phyloP scores from a whole-genome alignment of 495 filamentous ascomycete genomes.

The Daldinia loculata region DNA sequence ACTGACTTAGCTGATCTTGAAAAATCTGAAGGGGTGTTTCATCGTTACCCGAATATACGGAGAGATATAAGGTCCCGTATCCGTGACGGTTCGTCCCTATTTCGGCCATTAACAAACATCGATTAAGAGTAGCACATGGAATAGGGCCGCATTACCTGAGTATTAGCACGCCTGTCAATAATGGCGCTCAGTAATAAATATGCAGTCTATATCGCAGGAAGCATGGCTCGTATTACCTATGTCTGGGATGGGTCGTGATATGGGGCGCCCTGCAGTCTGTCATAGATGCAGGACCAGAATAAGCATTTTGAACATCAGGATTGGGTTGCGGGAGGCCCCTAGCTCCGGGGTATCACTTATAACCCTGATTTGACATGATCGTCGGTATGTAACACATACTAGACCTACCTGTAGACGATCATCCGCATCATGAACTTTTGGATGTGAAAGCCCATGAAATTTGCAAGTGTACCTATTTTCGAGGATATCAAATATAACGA shows the following conservation, averaged over 20 bases:
- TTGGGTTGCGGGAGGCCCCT: constrained; percentile 26
- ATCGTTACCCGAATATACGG: constrained; percentile 20
- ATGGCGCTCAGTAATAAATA: neutral
- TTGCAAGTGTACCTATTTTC: too few relatives aligned
- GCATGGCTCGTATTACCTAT: constrained; percentile 9
- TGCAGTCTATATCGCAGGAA: neutral
- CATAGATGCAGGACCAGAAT: constrained; percentile 10
- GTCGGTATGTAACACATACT: constrained; percentile 12
- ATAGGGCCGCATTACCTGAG: constrained; percentile 35
- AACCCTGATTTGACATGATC: constrained; percentile 3
- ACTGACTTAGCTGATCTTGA: constrained; percentile 12
- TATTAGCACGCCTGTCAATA: constrained; percentile 12
- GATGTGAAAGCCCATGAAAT: neutral
- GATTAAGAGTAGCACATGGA: constrained; percentile 13
- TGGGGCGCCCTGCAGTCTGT: neutral
- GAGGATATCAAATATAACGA: neutral
- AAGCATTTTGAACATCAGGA: constrained; percentile 6
- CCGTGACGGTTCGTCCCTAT: constrained; percentile 34
- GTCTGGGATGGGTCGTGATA: neutral
- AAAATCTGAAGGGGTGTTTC: constrained; percentile 3
- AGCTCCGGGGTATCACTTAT: constrained; percentile 16
- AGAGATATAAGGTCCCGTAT: constrained; percentile 26
- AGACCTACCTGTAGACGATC: constrained; percentile 4
- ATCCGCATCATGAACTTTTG: constrained; percentile 1
- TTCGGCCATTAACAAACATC: constrained; percentile 33